Evolutionary conservation across 2,329 filamentous ascomycete genomes (phyloP).

Genomic region (Penicillium sp.): DNA sequence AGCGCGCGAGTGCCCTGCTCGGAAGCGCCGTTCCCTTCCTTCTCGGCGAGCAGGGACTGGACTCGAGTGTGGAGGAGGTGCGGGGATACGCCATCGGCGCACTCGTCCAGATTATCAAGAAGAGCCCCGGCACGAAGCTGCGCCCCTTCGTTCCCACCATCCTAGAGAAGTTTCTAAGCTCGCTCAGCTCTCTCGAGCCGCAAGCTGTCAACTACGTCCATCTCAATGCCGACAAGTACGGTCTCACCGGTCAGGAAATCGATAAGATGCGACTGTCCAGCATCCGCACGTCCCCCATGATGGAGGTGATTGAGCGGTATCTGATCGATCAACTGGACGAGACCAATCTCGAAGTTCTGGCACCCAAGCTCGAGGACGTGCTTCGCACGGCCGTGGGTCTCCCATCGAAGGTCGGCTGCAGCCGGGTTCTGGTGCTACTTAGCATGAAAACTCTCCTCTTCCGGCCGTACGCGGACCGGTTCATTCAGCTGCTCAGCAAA

Average conservation of each 20-base stretch:
- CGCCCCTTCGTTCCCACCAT: constrained; percentile 77
- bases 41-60: constrained; percentile 79
- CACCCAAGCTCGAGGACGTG: constrained; percentile 66
- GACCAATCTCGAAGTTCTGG: constrained; percentile 68
- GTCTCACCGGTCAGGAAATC: constrained; percentile 81
- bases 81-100: constrained; percentile 78
- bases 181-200: constrained; percentile 83
- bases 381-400: constrained; percentile 85
- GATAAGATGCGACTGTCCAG: constrained; percentile 79
- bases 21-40: constrained; percentile 85
- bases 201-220: constrained; percentile 90
- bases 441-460: constrained; percentile 73
- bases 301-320: constrained; percentile 84
- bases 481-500: constrained; percentile 73
- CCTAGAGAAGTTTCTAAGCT: constrained; percentile 71
- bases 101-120: constrained; percentile 83
- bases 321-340: constrained; percentile 74
- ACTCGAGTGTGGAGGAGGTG: constrained; percentile 83
- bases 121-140: constrained; percentile 68
- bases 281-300: constrained; percentile 81
- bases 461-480: constrained; percentile 66
- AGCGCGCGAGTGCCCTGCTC: constrained; percentile 73
- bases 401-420: constrained; percentile 89
- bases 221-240: constrained; percentile 76
- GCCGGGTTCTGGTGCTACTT: constrained; percentile 75